Conservation (phyloP, 129 eudicot genomes). For the Lonicera japonica region DNA sequence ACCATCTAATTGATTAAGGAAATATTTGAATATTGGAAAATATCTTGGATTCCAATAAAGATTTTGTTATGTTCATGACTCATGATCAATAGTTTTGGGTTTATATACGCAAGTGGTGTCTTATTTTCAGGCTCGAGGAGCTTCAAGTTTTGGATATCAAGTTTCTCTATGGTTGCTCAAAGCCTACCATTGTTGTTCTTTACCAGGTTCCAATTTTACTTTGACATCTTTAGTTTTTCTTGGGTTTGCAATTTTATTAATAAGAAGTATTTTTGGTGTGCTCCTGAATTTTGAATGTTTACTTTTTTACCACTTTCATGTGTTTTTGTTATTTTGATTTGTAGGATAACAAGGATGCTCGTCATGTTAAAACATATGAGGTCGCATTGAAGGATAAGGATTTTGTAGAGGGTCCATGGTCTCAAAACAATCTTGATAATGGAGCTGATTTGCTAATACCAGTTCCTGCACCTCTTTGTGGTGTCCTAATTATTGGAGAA, state of each 20-base stretch:
- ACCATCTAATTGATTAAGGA: no score
- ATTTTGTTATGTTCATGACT: not conserved
- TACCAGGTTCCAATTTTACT: slow-evolving; percentile 60
- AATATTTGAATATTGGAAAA: no score
- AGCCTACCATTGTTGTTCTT: slow-evolving; percentile 95
- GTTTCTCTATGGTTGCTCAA: slow-evolving; percentile 85
- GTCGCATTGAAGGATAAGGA: slow-evolving; percentile 91
- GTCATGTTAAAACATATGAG: slow-evolving; percentile 94
- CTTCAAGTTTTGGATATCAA: slow-evolving; percentile 97
- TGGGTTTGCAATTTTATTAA: not conserved
- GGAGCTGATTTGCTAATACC: slow-evolving; percentile 96
- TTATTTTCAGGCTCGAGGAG: slow-evolving; percentile 82
- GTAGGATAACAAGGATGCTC: slow-evolving; percentile 97
- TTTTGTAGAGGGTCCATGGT: slow-evolving; percentile 94
- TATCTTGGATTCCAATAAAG: no score
- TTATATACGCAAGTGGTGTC: slow-evolving; percentile 10
- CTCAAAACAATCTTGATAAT: slow-evolving; percentile 95
- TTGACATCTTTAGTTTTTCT: not conserved
- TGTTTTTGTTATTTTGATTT: slow-evolving; percentile 12
- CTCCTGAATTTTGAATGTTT: not conserved
- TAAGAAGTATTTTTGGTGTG: no score
- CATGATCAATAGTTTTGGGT: not conserved
- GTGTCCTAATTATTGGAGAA: slow-evolving; percentile 94
- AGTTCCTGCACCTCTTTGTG: slow-evolving; percentile 96
- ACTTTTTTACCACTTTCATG: not conserved